phyloP scores from a whole-genome alignment of 192 early-diverging fungal genomes.

The Linnemannia hyalina region DNA sequence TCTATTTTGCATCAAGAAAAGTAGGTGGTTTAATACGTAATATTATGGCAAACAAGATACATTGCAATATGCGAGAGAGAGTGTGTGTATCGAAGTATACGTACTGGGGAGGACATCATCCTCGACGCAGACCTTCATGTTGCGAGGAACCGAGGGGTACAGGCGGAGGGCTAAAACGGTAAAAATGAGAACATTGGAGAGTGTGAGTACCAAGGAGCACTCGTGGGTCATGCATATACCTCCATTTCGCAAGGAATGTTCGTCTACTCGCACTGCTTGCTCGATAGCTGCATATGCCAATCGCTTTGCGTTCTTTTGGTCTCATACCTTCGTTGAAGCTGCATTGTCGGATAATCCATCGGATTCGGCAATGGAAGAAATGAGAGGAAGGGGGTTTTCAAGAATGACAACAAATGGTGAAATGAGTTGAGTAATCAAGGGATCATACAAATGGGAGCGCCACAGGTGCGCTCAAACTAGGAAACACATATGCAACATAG shows the following conservation, averaged over 20 bases:
- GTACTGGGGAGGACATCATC: conserved; percentile 64
- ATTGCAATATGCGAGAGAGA: not conserved
- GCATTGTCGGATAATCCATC: not conserved
- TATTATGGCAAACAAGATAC: not conserved
- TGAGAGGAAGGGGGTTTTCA: not conserved
- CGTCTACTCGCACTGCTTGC: not conserved
- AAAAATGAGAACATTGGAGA: not conserved
- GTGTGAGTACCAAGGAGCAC: not conserved
- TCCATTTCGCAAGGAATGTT: not conserved
- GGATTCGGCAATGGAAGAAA: not conserved
- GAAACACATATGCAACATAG: too few species aligned
- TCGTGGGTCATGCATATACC: too few species aligned
- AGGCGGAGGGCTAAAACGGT: conserved; percentile 42
- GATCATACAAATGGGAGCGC: not conserved
- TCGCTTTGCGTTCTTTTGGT: not conserved
- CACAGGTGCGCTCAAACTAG: not conserved
- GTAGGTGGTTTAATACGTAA: not conserved
- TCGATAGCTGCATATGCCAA: not conserved
- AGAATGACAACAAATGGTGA: too few species aligned
- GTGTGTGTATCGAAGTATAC: not conserved
- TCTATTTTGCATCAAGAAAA: conserved; percentile 9
- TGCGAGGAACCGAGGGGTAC: conserved; percentile 59
- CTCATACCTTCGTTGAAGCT: conserved; percentile 5
- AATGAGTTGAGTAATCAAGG: not conserved
- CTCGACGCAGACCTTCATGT: conserved; percentile 62